Evolutionary conservation across 1,139 yeast genomes (phyloP), one percentile per base, ranked within the genome.

Genomic region (Saccharomyces hybrid): DNA sequence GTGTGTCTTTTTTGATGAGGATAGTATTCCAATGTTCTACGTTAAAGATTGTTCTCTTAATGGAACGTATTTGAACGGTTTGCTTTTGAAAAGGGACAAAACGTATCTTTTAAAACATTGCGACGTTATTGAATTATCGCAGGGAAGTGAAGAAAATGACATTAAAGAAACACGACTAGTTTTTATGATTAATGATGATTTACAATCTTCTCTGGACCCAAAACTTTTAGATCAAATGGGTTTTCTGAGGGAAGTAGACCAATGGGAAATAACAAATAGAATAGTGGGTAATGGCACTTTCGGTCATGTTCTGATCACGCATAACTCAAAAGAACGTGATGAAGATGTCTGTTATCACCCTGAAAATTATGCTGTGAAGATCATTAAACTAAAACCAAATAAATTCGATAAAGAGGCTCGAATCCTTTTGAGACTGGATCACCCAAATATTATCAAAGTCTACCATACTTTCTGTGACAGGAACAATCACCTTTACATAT

Each of bases 251-350:
- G 59, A 53, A 8, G 60, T 73, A 9, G 64, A 64, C 3, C 63
- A 68, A 7, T 83, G 85, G 84, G 58, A 56, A 4, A 68, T 82
- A 5, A 64, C 76, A 2, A 65, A 74, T 4, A 72, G 74, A 38
- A 61, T 78, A 2, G 65, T 83, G 32, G 88, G 88, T 0, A 70
- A 73, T 48, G 89, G 89, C 0, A 78, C 86, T 0, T 83, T 82
- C 73, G 88, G 88, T 0, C 74, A 76, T 48, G 86, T 78, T 51
- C 53, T 67, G 50, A 60, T 61, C 14, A 64, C 66, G 8, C 56
- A 56, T 34, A 58, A 56, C 9, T 23, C 16, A 20, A 25, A 20
- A 28, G 51, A 53, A 3, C 48, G 48, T 5, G 41, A 48, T 27
- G 47, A 11, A 4, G 28, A 28, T n/a, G 44, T 28, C 27, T 11